A percentile compares a stretch with the other conserved stretches of the same genome.
phyloP scores from a whole-genome alignment of 495 filamentous ascomycete species.

The Elaphomyces granulatus region DNA sequence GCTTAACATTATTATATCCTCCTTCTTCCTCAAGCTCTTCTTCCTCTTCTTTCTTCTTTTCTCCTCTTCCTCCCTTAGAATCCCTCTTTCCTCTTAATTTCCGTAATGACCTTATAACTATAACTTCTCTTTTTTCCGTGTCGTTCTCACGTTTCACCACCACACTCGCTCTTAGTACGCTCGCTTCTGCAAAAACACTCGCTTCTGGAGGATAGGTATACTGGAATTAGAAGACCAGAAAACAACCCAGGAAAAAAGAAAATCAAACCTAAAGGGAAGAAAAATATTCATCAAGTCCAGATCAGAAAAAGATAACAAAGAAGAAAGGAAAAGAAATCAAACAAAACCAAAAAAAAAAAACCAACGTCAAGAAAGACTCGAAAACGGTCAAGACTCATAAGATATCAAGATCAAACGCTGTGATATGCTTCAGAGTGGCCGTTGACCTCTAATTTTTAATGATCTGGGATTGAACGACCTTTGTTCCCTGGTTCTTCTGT shows the following conservation, averaged over 20 bases:
- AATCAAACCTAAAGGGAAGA: constrained; percentile 6
- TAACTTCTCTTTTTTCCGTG: constrained; percentile 2
- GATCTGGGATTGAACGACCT: neutral
- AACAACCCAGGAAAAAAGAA: neutral
- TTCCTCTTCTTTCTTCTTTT: constrained; percentile 19
- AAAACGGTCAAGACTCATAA: too few species aligned
- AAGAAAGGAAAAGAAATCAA: constrained; percentile 5
- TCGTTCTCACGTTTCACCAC: constrained; percentile 27
- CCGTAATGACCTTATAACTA: constrained; percentile 8
- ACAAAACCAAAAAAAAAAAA: constrained; percentile 6
- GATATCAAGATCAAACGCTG: too few species aligned
- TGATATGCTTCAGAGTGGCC: too few species aligned
- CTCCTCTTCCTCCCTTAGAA: constrained; percentile 12
- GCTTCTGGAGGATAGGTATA: neutral
- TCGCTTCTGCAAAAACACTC: constrained; percentile 19
- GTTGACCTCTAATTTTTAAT: too few species aligned
- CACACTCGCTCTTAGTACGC: constrained; percentile 33
- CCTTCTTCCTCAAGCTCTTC: constrained; percentile 2
- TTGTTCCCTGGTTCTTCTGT: too few species aligned
- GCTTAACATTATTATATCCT: constrained; percentile 4
- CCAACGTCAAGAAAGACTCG: too few species aligned
- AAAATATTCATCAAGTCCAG: constrained; percentile 2
- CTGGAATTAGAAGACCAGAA: constrained; percentile 1
- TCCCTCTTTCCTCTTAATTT: constrained; percentile 8
- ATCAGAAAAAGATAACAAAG: constrained; percentile 5